Evolutionary conservation across 352 stramenopile genomes (phyloP), one percentile per base, ranked within the genome.

Genomic region (Stephanocyclus meneghinianus): DNA sequence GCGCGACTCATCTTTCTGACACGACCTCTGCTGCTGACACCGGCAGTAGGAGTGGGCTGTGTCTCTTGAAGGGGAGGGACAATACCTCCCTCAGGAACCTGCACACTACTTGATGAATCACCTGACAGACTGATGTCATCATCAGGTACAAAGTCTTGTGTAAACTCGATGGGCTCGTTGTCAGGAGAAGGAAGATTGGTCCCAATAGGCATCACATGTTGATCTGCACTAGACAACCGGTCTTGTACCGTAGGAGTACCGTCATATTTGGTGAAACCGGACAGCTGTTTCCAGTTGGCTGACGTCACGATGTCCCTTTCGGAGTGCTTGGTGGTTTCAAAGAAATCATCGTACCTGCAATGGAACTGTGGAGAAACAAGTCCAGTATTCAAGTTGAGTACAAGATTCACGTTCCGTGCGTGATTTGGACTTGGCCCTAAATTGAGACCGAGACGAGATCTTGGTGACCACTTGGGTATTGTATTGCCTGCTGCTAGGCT

Each of bases 371-470:
- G n/a, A 53, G 45, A 53, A 53, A 16, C 13, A 6, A 53, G 45
- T 16, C 45, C 45, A 11, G 10, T 53, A 1, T 16, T 26, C 13
- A 53, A 47, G 30, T 55, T 69, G 4, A 55, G 47, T 10, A 85
- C 59, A 13, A 87, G 32, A 45, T 55, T 47, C 15, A 84, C 76
- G 37, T 63, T 78, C 9, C 42, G 42, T 37, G 66, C 62, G 67
- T 80, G 76, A 45, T 44, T 53, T 29, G 61, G 61, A 29, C 10
- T 76, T 45, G 4, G 76, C 1, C 11, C 70, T 63, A 2, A 1
- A 40, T 40, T 40, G 0, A 40, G n/a, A 30, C 21, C 21, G 2
- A 59, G 26, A 1, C 50, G 42, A 32, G 70, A 42, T 61, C 64
- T 61, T 44, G 30, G 26, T 13, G 59, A 40, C 73, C 71, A 83